Base-by-base conservation (phyloP, 495 filamentous ascomycete genomes). In the Penicillium angulare region DNA sequence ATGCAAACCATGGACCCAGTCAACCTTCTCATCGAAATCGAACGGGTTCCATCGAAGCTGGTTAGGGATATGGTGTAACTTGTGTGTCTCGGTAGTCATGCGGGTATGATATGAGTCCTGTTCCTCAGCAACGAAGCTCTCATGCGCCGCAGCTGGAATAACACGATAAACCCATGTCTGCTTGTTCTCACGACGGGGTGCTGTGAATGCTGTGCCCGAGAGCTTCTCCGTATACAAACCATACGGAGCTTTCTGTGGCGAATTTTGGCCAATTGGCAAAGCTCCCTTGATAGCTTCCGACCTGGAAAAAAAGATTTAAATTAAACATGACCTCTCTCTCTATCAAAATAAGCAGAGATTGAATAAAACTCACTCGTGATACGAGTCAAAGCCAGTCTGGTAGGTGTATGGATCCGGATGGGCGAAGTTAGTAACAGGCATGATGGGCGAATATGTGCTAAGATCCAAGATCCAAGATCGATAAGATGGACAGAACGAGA, bases 161-260 rank as follows among this genome's bases (percentile, higher is more conserved):
- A 95, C 89, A 9, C 92, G 82, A 65, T 97, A 96, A n/a, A 96
- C 83, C 92, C 92, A 97, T 31, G 91, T 80, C 61, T 96, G 92
- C 64, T 86, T 83, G 72, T 95, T 97, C 64, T 93, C 88, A 68
- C 86, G 80, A 15, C 92, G 82, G 0, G 92, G 92, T 5, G 91
- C 89, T 21, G 92, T 97, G 65, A 97, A 97, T 31, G 92, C 86
- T 6, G 92, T 95, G 13, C 92, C 92, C 1, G 92, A 96, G 22
- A 97, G 82, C 79, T 96, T 96, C 67, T 97, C 92, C 40, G 89
- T 80, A 66, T 96, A 97, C 32, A 97, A 80, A 1, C 91, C 92
- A 42, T 86, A 82, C 0, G 89, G 79, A 2, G 85, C 87, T 57
- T 93, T 92, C 63, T 96, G 92, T 1, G 92, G 92, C 7, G 88